phyloP scores from a whole-genome alignment of 108 stramenopile genomes.

The Stephanodiscus minutulus region DNA sequence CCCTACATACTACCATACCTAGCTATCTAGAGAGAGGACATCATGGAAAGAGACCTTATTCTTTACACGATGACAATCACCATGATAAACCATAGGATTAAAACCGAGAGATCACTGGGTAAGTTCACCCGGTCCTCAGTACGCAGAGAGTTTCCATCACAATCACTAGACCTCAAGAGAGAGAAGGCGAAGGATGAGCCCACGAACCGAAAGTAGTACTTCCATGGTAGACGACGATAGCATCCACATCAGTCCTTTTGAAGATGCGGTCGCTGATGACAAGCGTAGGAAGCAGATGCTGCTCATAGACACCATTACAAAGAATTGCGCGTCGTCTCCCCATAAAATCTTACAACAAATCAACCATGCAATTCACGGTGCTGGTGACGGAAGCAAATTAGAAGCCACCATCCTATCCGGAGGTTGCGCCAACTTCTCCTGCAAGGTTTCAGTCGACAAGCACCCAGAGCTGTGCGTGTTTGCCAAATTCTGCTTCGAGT shows the following conservation, averaged over 20 bases:
- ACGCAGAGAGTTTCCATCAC: too few species aligned
- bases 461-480: slow-evolving; percentile 37
- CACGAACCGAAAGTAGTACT: not conserved
- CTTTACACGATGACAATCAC: too few species aligned
- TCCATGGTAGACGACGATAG: not conserved
- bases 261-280: slow-evolving; percentile 12
- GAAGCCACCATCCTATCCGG: slow-evolving; percentile 25
- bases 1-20: too few species aligned
- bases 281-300: slow-evolving; percentile 17
- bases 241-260: not conserved
- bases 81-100: too few species aligned
- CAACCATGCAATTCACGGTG: not conserved
- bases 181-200: not conserved
- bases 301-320: slow-evolving; percentile 17
- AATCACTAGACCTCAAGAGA: not conserved
- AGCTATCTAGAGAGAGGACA: too few species aligned
- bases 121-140: too few species aligned
- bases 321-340: slow-evolving; percentile 10
- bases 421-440: slow-evolving; percentile 42
- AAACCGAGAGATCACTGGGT: too few species aligned
- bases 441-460: slow-evolving; percentile 24
- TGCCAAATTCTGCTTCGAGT: slow-evolving; percentile 39
- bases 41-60: too few species aligned
- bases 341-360: slow-evolving; percentile 23
- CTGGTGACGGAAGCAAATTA: slow-evolving; percentile 20